phyloP scores from a whole-genome alignment of 2,329 filamentous ascomycete species.

The Claviceps paspali region DNA sequence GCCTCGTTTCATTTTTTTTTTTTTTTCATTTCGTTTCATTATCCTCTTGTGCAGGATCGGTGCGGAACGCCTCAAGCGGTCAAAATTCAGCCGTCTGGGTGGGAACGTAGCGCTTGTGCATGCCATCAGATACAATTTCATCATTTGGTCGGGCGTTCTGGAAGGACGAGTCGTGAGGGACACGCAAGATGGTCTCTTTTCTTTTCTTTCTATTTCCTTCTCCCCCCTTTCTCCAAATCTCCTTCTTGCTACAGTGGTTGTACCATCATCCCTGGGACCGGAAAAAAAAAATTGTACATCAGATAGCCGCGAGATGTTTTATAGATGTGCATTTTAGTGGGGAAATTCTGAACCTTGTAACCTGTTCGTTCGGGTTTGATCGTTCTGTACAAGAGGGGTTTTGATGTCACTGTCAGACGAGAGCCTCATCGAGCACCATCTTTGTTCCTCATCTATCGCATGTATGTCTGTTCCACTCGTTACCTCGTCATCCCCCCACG shows the following conservation, averaged over 20 bases:
- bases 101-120: slow-evolving; percentile 11
- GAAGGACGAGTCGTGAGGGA: slow-evolving; percentile 18
- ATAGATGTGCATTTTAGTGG: slow-evolving; percentile 7
- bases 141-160: slow-evolving; percentile 26
- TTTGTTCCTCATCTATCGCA: too few relatives aligned
- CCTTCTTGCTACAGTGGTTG: slow-evolving; percentile 15
- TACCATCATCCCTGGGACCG: slow-evolving; percentile 17
- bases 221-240: neutral
- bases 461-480: too few relatives aligned
- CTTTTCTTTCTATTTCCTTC: neutral
- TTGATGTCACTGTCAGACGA: too few relatives aligned
- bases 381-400: too few relatives aligned
- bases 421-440: too few relatives aligned
- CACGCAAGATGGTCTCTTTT: slow-evolving; percentile 12
- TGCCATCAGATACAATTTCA: slow-evolving; percentile 17
- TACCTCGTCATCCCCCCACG: too few relatives aligned
- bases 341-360: neutral
- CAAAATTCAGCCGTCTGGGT: neutral
- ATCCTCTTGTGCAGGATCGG: too few relatives aligned
- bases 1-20: too few relatives aligned
- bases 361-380: too few relatives aligned
- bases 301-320: slow-evolving; percentile 11
- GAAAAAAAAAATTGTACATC: slow-evolving; percentile 16
- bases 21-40: too few relatives aligned
- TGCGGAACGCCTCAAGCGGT: too few relatives aligned